phyloP scores from a whole-genome alignment of 2,329 filamentous ascomycete genomes.

The Colletotrichum ledebouriae region DNA sequence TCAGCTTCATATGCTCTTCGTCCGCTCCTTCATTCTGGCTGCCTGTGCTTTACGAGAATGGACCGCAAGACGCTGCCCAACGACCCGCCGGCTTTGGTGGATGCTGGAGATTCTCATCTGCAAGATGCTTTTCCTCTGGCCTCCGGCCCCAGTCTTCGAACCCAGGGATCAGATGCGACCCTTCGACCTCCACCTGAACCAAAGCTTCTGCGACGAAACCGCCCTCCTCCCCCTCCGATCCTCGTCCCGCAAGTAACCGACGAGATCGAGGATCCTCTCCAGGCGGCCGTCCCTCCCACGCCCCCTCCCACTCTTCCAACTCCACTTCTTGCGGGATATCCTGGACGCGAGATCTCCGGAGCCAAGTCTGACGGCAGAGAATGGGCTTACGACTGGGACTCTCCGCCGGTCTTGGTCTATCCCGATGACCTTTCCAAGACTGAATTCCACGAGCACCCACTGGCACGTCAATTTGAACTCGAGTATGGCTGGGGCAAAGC shows the following conservation, averaged over 20 bases:
- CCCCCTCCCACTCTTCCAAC: conserved; percentile 9
- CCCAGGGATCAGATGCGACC: not conserved
- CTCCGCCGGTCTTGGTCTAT: conserved; percentile 50
- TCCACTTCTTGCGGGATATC: conserved; percentile 61
- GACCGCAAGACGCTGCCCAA: not conserved
- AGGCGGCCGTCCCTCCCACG: not conserved
- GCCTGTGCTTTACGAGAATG: not conserved
- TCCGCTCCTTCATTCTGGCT: not conserved
- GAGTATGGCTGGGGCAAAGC: conserved; percentile 32
- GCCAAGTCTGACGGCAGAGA: conserved; percentile 54
- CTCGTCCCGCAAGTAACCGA: not conserved
- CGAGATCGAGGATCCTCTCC: conserved; percentile 4
- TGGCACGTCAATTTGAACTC: conserved; percentile 46
- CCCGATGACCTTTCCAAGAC: conserved; percentile 52
- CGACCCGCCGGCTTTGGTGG: not conserved
- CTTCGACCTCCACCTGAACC: conserved; percentile 13
- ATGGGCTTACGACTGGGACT: conserved; percentile 50
- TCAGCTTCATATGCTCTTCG: not conserved
- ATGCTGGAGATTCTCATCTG: not conserved
- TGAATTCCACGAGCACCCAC: conserved; percentile 54
- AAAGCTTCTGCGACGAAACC: conserved; percentile 19
- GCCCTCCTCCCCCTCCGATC: conserved; percentile 11
- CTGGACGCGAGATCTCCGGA: conserved; percentile 55
- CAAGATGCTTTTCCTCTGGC: not conserved
- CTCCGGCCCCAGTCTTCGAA: not conserved